Base-by-base conservation (phyloP, 192 early-diverging fungal species). In the Entomortierella beljakovae region DNA sequence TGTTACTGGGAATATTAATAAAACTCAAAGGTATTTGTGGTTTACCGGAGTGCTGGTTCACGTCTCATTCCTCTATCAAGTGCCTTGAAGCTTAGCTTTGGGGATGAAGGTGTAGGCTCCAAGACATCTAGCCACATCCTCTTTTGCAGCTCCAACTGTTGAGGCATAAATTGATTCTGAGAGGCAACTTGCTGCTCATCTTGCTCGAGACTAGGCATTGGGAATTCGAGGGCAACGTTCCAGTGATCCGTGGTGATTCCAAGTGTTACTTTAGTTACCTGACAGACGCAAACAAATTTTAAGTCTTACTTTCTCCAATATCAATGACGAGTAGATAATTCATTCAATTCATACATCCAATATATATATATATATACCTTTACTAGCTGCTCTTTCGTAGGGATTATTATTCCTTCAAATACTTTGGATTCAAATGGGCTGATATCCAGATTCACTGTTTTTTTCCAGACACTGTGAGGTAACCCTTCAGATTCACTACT, bases 61-160 rank as follows among this genome's bases (percentile, higher is more conserved):
- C 82, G 82, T 51, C 91, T 86, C 4, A 86, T 88, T 22, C 82
- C 81, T 40, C 88, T 91, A 50, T 90, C 85, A 16, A 92, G 67
- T 20, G 63, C 62, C 16, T 61, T 60, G 52, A 82, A 83, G 29
- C 51, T 42, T 3, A 84, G 66, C 16, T 58, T 75, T n/a, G 43
- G 31, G 2, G 72, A 32, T 29, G 49, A 25, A 13, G 22, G 51
- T n/a, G 54, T n/a, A 13, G 63, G 20, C 18, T 64, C 49, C 9
- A 33, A 31, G 2, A 61, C 49, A 7, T 68, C 71, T 20, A 74
- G 37, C 80, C 71, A 74, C 50, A 70, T 49, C 13, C 68, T 46
- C 15, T 42, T 61, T 13, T 46, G 64, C 9, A 29, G 60, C 4
- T 62, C 66, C 31, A 26, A 26, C 20, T 58, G 64, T 3, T 25